A percentile compares a stretch with the other conserved stretches of the same genome.
These are phyloP conservation scores for Cryptosporidium sp. DNA, from an alignment of 169 alveolate genomes.

Conservation along the genomic window DNA sequence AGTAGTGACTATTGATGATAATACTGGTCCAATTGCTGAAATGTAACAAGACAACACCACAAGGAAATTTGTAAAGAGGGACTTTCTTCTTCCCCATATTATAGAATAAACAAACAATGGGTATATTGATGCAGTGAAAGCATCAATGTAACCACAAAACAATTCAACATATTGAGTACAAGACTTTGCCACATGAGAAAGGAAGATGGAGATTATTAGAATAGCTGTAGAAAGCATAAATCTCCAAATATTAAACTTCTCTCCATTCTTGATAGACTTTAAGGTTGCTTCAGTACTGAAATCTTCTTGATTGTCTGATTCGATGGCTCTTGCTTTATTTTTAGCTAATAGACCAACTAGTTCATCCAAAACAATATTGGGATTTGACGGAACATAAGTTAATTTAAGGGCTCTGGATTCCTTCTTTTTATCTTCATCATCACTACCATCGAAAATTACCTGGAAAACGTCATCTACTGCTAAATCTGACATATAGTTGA, in stretches of 20 bases:
- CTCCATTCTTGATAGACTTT: not conserved
- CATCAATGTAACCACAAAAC: slow-evolving; percentile 73
- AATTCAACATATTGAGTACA: slow-evolving; percentile 74
- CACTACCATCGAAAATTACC: not conserved
- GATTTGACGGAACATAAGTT: not conserved
- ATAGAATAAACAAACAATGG: slow-evolving; percentile 60
- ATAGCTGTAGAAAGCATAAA: slow-evolving; percentile 35
- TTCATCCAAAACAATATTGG: slow-evolving; percentile 6
- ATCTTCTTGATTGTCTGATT: slow-evolving; percentile 18
- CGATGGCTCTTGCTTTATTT: slow-evolving; percentile 60
- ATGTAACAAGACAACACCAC: slow-evolving; percentile 34
- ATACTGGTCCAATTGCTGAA: slow-evolving; percentile 70
- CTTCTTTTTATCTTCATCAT: slow-evolving; percentile 2
- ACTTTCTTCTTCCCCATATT: slow-evolving; percentile 41
- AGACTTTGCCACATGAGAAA: slow-evolving; percentile 67
- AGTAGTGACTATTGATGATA: slow-evolving; percentile 55
- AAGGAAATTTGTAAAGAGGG: slow-evolving; percentile 22
- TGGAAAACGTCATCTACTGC: slow-evolving; percentile 69
- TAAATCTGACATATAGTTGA: slow-evolving; percentile 63
- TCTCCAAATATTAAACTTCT: slow-evolving; percentile 10
- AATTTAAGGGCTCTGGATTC: not conserved
- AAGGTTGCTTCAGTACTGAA: slow-evolving; percentile 5
- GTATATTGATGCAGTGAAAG: slow-evolving; percentile 66
- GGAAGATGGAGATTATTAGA: slow-evolving; percentile 40
- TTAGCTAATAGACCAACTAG: not conserved